Evolutionary conservation across 148 eudicot genomes (phyloP).

Genomic region (Diospyros lotus): DNA sequence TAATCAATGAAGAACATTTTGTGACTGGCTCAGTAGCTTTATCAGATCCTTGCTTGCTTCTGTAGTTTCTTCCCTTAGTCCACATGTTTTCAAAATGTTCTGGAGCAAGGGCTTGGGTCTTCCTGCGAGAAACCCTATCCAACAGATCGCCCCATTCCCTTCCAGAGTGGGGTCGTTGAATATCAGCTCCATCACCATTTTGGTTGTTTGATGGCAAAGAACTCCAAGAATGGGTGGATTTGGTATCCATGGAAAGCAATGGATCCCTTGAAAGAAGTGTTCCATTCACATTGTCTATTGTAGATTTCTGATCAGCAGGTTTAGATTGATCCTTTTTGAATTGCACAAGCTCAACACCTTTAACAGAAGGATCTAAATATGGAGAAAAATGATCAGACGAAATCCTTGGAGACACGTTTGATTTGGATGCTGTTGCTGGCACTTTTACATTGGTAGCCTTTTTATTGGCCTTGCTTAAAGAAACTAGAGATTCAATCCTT

Average conservation of each 20-base stretch:
- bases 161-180: conserved; percentile 55
- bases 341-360: conserved; percentile 85
- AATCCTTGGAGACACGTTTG: conserved; percentile 40
- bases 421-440: conserved; percentile 27
- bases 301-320: conserved; percentile 27
- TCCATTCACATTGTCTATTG: conserved; percentile 29
- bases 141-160: conserved; percentile 78
- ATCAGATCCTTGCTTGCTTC: conserved; percentile 35
- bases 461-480: conserved; percentile 48
- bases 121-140: conserved; percentile 63
- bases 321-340: conserved; percentile 48
- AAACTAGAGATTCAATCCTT: conserved; percentile 77
- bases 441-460: conserved; percentile 34
- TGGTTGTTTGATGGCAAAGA: conserved; percentile 41
- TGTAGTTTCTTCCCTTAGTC: conserved; percentile 83
- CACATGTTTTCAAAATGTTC: conserved; percentile 94
- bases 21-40: conserved; percentile 19
- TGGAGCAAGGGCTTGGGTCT: conserved; percentile 84
- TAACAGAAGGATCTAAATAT: conserved; percentile 65
- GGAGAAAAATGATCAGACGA: conserved; percentile 56
- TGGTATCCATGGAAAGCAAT: conserved; percentile 71
- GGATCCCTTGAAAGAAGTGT: conserved; percentile 65
- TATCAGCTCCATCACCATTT: conserved; percentile 29
- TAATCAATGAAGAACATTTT: conserved; percentile 31
- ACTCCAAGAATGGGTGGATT: conserved; percentile 74